A percentile compares a stretch with the other conserved stretches of the same genome.
Evolutionary conservation across 371 early-diverging fungal genomes (phyloP).

Genomic region (Apophysomyces trapeziformis): DNA sequence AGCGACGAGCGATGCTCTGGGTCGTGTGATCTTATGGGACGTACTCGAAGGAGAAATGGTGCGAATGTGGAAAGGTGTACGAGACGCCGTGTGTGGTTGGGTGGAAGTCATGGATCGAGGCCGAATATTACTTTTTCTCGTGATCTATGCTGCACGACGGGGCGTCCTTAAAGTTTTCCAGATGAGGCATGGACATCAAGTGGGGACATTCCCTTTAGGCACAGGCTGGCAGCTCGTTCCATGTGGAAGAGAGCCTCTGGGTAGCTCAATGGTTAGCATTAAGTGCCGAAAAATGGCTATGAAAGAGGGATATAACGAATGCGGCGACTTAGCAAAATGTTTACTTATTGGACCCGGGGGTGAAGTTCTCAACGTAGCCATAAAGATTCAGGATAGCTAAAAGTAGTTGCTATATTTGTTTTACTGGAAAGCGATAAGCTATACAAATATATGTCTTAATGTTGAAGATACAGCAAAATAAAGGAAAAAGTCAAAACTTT

Average conservation of each 20-base stretch:
- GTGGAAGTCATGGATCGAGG: conserved; percentile 40
- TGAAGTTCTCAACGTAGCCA: conserved; percentile 50
- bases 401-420: not conserved
- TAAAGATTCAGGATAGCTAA: conserved; percentile 9
- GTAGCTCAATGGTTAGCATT: conserved; percentile 43
- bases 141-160: conserved; percentile 63
- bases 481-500: too few species aligned
- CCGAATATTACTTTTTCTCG: conserved; percentile 52
- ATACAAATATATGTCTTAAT: too few species aligned
- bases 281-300: conserved; percentile 31
- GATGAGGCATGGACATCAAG: conserved; percentile 62
- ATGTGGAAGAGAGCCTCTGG: conserved; percentile 44
- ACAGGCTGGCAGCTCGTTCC: conserved; percentile 59
- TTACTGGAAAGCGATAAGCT: not conserved
- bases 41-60: conserved; percentile 60
- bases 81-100: conserved; percentile 72
- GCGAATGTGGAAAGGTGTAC: conserved; percentile 72
- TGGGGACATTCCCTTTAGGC: conserved; percentile 63
- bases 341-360: conserved; percentile 62
- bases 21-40: conserved; percentile 69
- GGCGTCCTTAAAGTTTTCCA: conserved; percentile 64
- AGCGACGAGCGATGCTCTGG: conserved; percentile 63
- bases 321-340: conserved; percentile 50
- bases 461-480: too few species aligned
- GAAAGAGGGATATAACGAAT: conserved; percentile 28